Evolutionary conservation across 805 yeast species (phyloP).

Genomic region (Ogataea methanolica): DNA sequence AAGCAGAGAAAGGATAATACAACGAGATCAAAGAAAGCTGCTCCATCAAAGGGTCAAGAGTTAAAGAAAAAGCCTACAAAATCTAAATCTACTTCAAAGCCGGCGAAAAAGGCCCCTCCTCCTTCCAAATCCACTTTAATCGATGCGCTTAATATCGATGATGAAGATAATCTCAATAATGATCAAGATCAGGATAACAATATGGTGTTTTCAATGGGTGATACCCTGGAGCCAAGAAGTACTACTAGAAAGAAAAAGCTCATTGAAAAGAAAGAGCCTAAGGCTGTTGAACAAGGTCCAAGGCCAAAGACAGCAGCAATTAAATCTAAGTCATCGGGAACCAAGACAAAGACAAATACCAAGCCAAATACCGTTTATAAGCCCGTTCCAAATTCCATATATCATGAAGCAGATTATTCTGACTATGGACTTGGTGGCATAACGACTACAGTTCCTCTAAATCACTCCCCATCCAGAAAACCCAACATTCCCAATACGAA

Average conservation of each 20-base stretch:
- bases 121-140: no score
- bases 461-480: background rate
- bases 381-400: background rate
- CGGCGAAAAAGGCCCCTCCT: no score
- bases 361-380: background rate
- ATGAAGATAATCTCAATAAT: background rate
- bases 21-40: no score
- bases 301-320: no score
- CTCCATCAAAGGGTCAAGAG: no score
- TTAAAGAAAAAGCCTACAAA: no score
- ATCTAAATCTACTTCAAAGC: no score
- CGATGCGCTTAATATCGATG: no score
- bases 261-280: background rate
- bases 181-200: background rate
- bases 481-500: background rate
- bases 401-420: background rate
- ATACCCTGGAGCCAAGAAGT: background rate
- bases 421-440: background rate
- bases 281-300: no score
- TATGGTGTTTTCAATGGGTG: conserved; percentile 10
- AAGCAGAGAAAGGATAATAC: no score
- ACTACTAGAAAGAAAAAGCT: background rate
- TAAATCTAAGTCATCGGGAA: no score
- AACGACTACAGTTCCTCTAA: conserved; percentile 2
- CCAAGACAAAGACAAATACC: no score